Evolutionary conservation across 805 yeast species (phyloP).

Genomic region (Ogataea neopini): DNA sequence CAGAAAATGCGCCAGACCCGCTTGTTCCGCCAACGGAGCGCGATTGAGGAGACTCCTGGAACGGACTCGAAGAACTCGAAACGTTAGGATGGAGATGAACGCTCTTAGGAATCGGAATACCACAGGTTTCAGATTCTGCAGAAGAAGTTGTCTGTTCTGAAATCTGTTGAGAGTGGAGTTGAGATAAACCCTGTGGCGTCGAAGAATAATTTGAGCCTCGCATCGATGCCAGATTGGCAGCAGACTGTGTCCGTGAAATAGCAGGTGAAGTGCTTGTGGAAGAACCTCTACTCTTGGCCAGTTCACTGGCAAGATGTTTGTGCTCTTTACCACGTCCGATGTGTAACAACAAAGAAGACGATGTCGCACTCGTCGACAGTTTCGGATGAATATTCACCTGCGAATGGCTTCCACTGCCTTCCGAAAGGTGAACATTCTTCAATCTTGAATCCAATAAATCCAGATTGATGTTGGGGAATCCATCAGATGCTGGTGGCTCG

Average conservation of each 20-base stretch:
- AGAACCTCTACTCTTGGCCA: conserved; percentile 36
- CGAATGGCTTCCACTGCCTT: conserved; percentile 1
- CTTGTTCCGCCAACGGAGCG: background rate
- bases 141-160: conserved; percentile 8
- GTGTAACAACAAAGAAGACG: conserved; percentile 12
- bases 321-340: conserved; percentile 18
- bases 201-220: conserved; percentile 7
- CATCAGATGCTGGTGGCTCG: conserved; percentile 51
- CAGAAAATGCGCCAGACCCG: conserved; percentile 6
- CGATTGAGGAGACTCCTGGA: conserved; percentile 5
- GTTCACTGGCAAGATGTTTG: conserved; percentile 23
- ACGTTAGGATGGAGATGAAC: conserved; percentile 11
- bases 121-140: background rate
- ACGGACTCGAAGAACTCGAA: conserved; percentile 4
- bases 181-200: conserved; percentile 5
- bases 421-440: conserved; percentile 21
- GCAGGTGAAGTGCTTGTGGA: conserved; percentile 42
- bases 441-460: conserved; percentile 35
- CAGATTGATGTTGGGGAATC: conserved; percentile 39
- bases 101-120: conserved; percentile 12
- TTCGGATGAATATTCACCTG: conserved; percentile 10
- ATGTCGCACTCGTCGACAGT: conserved; percentile 15
- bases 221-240: conserved; percentile 28
- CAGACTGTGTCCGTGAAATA: conserved; percentile 39
- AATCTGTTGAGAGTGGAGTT: conserved; percentile 3